These are phyloP conservation scores for Sporothrix brasiliensis DNA, from an alignment of 2,329 filamentous ascomycete genomes.

Conservation along the genomic window DNA sequence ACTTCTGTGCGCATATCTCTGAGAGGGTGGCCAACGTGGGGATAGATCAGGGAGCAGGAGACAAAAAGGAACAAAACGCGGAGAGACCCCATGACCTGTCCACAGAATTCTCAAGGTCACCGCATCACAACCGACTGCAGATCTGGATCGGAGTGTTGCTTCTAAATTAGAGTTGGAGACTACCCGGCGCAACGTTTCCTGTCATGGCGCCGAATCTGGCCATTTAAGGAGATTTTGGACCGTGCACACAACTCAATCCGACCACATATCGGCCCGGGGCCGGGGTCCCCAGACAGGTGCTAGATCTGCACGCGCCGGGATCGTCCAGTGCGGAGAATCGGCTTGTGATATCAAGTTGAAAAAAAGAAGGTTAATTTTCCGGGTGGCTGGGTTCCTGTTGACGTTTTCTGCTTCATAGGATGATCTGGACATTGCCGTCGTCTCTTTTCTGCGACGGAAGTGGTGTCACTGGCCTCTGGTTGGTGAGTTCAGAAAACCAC, in stretches of 20 bases:
- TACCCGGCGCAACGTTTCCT: slow-evolving; percentile 11
- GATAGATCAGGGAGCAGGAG: not conserved
- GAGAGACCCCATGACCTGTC: not conserved
- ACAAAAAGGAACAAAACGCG: not conserved
- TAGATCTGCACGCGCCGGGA: slow-evolving; percentile 12
- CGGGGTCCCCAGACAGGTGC: not conserved
- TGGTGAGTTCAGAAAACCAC: not conserved
- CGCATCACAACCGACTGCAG: slow-evolving; percentile 17
- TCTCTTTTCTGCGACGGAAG: not conserved
- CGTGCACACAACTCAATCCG: not conserved
- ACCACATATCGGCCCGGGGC: slow-evolving; percentile 21
- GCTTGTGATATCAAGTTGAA: slow-evolving; percentile 15
- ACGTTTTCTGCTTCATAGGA: not conserved
- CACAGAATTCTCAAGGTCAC: not conserved
- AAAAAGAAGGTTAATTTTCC: not conserved
- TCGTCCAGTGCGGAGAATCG: slow-evolving; percentile 16
- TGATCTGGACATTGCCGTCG: not conserved
- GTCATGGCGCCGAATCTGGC: slow-evolving; percentile 20
- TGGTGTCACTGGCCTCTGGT: slow-evolving; percentile 10
- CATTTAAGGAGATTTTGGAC: not conserved
- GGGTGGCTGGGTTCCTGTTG: not conserved
- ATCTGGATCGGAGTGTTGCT: slow-evolving; percentile 14
- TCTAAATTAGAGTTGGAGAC: slow-evolving; percentile 17
- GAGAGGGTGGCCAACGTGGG: not conserved
- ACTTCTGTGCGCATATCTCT: not conserved